These are phyloP conservation scores for Sporothrix dimorphospora DNA, from an alignment of 2,329 filamentous ascomycete genomes.

Conservation along the genomic window DNA sequence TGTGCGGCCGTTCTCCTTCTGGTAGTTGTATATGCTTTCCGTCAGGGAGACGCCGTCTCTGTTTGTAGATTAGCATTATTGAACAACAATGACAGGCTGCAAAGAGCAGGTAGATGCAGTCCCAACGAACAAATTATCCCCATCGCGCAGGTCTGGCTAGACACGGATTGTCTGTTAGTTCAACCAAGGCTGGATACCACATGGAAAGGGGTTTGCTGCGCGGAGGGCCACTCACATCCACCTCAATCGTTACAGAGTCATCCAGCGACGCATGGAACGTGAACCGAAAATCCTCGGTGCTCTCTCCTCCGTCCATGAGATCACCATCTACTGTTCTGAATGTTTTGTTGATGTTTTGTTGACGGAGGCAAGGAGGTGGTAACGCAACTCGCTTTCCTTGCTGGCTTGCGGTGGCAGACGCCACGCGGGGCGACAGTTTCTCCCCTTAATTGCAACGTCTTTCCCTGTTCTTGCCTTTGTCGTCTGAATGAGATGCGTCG, in stretches of 20 bases:
- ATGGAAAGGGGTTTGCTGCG: no score
- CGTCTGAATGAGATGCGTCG: no score
- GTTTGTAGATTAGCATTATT: constrained; percentile 29
- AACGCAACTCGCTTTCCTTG: not conserved
- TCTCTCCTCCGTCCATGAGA: not conserved
- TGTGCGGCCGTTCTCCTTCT: constrained; percentile 41
- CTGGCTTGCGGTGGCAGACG: not conserved
- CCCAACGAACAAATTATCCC: not conserved
- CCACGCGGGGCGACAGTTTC: no score
- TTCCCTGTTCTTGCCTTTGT: no score
- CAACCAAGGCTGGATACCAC: no score
- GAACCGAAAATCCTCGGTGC: constrained; percentile 33
- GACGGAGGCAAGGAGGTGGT: not conserved
- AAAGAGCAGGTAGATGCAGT: not conserved
- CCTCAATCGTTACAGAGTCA: not conserved
- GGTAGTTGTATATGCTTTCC: constrained; percentile 40
- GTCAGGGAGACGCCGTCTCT: constrained; percentile 39
- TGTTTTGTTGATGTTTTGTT: not conserved
- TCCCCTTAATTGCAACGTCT: no score
- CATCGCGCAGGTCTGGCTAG: not conserved
- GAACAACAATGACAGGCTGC: not conserved
- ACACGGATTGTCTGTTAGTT: not conserved
- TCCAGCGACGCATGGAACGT: constrained; percentile 36
- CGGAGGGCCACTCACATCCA: not conserved
- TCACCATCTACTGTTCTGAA: not conserved